Conservation (phyloP, 1,284 basidiomycete species). For the Irpex sp. region DNA sequence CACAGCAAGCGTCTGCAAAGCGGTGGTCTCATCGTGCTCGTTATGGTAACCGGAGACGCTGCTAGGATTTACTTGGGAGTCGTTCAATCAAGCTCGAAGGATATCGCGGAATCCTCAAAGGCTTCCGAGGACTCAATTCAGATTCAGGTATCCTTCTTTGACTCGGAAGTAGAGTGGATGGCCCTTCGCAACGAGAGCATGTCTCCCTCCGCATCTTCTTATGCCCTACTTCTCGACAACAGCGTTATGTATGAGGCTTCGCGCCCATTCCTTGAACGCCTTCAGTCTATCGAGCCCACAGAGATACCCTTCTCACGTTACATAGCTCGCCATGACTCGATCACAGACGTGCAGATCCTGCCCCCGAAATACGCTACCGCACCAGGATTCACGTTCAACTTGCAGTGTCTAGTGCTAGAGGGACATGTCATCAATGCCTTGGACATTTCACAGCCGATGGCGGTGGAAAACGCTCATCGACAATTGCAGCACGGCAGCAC, state of each 20-base stretch:
- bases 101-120: conserved; percentile 32
- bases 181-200: conserved; percentile 25
- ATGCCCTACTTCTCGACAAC: conserved; percentile 31
- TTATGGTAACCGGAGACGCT: conserved; percentile 21
- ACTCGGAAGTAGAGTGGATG: conserved; percentile 31
- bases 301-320: conserved; percentile 28
- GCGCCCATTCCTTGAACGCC: conserved; percentile 29
- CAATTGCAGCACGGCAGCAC: conserved; percentile 53
- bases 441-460: conserved; percentile 14
- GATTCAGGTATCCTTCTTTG: conserved; percentile 31
- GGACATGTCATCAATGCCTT: conserved; percentile 19
- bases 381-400: conserved; percentile 29
- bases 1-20: conserved; percentile 26
- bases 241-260: conserved; percentile 32
- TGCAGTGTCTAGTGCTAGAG: conserved; percentile 26
- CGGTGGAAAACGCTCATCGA: conserved; percentile 40
- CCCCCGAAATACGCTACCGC: conserved; percentile 28
- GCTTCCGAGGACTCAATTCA: conserved; percentile 21
- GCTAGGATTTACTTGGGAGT: conserved; percentile 25
- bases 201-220: conserved; percentile 16
- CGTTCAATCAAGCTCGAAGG: conserved; percentile 21
- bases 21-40: conserved; percentile 30
- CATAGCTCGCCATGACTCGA: conserved; percentile 19
- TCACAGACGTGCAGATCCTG: conserved; percentile 18
- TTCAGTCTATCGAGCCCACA: conserved; percentile 31